Evolutionary conservation across 352 stramenopile genomes (phyloP), one percentile per base, ranked within the genome.

Genomic region (Globisporangium orthogonon): DNA sequence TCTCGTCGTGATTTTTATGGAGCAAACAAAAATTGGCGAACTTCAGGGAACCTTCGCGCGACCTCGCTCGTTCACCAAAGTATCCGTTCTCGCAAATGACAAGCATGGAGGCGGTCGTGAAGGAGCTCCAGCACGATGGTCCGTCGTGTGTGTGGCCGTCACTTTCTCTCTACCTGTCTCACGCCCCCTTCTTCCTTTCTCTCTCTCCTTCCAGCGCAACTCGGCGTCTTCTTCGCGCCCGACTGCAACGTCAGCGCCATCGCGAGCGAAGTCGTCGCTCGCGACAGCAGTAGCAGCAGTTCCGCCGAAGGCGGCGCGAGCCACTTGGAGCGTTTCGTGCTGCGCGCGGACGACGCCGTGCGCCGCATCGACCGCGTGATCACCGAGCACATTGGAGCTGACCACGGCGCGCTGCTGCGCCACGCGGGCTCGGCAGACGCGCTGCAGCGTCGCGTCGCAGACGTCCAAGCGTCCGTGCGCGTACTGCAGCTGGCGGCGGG

Each of bases 341-440:
- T 87, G 60, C 70, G 69, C 31, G 72, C 93, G 43, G 70, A 89
- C 45, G 65, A 79, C 14, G 78, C 78, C 2, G 79, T 91, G 57
- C 60, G 71, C 13, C 67, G 78, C 55, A 91, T 94, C 54, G 85
- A 94, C 62, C 68, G 71, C 54, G 78, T 86, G 50, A 91, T 94
- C 61, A 77, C 78, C 17, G 75, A 89, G 50, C 83, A 93, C 63
- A 77, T 94, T 29, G 76, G 78, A 48, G 80, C 86, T 46, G 71
- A 91, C 65, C 81, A 94, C 62, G 74, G 69, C 50, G 71, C 77
- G 48, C 64, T 94, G 35, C 56, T 94, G 45, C 66, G 74, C 13
- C 80, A 88, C 39, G 83, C 92, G 40, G 80, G 85, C 14, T 94
- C 85, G 1, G 79, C 92, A 11, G 83, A 92, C 53, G 83, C 78